Base-by-base conservation (phyloP, 371 early-diverging fungal genomes). In the Rhizopus sp. region DNA sequence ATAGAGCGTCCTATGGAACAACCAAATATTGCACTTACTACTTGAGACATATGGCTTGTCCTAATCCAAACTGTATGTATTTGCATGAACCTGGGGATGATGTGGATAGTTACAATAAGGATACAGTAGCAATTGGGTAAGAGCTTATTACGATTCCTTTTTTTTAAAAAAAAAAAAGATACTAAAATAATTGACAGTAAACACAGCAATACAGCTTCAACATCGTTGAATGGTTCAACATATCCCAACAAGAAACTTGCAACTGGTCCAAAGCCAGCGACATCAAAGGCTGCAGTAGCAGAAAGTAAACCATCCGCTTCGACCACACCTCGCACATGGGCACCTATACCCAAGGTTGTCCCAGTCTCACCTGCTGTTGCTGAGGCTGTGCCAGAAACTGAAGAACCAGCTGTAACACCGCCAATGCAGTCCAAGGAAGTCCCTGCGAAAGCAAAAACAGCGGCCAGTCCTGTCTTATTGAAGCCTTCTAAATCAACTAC, bases 21-120 rank as follows among this genome's bases (percentile, higher is more conserved):
- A 95, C 94, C 16, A 93, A 93, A 70, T 95, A 95, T 66, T 95
- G 95, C 60, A 84, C 91, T 7, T 89, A 86, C 66, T 95, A 88
- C 61, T 69, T 95, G 55, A 83, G 89, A 35, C 85, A 84, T 56
- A 88, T 88, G 64, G 62, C 83, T 13, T 95, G 95, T 66, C 90
- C 87, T 57, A 92, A 90, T 54, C 83, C 88, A 1, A 83, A 80
- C 23, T 95, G 95, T 68, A 88, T 89, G 75, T 93, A 89, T 68
- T 64, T 94, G 59, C 95, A 95, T 68, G 93, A 94, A 65, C 88
- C 86, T 23, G 93, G 91, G 0, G 92, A 94, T 51, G 91, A 91
- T 60, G 89, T 87, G 6, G 86, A 86, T 54, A 85, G 85, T 60
- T 85, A 77, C 42, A 82, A 75, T 23, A 87, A 84, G 57, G 85